Base-by-base conservation (phyloP, 345 rosid genomes). In the Anastatica hierochuntica region DNA sequence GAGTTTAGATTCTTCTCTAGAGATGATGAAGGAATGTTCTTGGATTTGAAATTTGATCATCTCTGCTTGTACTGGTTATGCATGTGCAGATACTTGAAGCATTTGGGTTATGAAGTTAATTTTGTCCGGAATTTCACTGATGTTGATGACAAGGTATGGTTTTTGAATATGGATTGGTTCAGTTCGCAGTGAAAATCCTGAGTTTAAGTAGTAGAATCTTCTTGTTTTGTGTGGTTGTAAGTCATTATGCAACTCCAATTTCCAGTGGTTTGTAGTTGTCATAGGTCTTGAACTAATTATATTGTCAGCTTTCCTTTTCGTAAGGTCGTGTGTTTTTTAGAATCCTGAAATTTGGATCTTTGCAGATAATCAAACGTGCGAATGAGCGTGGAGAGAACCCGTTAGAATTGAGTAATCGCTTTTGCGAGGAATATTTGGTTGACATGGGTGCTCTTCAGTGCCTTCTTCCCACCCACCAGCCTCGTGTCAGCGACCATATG, bases 41-140 rank as follows among this genome's bases (percentile, higher is more conserved):
- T 42, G 11, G 33, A 36, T 18, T 27, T 36, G 11, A 16, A 0
- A 3, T 36, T 43, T 29, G 27, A 17, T 24, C 13, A 10, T 61
- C 13, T 3, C 2, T 27, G 9, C 15, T 43, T n/a, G n/a, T 62
- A 39, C 5, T 55, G 27, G 41, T 42, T 56, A 21, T 79, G 75
- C 78, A 90, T 7, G 2, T 29, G 33, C 33, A 29, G 95, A 72
- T 88, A 81, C 62, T 75, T 90, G 1, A 56, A 44, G 3, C 75
- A 84, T 60, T 58, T 88, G 64, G 83, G 79, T 43, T 84, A 75
- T 70, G 95, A 88, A 51, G 86, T 88, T 54, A 81, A 59, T 17
- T 84, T 74, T 62, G 88, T 84, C 3, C 53, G 98, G 36, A 90
- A 90, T 69, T 87, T 90, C 65, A 90, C 98, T 1, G 95, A 90